A percentile compares a stretch with the other conserved stretches of the same genome.
These are phyloP conservation scores for Tulasnella sp. DNA, from an alignment of 768 basidiomycete species.

Conservation along the genomic window DNA sequence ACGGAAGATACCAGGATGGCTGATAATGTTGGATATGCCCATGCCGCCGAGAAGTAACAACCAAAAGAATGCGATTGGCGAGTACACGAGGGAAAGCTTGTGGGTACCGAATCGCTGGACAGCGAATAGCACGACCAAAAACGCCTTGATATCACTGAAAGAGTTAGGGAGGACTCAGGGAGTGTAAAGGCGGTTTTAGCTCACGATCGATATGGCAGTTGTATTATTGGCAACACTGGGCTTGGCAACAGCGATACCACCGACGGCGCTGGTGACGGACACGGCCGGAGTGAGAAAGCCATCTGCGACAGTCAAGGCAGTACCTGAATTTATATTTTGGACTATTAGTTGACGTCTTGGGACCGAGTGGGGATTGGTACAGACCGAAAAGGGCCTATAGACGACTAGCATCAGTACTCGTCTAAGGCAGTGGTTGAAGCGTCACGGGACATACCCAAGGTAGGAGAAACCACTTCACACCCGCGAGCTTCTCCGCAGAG, in stretches of 20 bases:
- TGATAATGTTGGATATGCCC: constrained; percentile 48
- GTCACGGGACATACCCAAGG: constrained; percentile 38
- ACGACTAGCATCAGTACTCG: not conserved
- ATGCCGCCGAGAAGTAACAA: constrained; percentile 40
- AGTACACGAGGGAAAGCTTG: constrained; percentile 41
- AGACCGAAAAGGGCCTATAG: constrained; percentile 42
- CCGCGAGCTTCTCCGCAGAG: constrained; percentile 21
- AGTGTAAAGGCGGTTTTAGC: constrained; percentile 16
- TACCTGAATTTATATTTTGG: constrained; percentile 26
- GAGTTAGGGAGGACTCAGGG: not conserved
- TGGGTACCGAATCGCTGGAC: constrained; percentile 51
- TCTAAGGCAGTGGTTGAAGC: not conserved
- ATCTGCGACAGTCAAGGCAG: constrained; percentile 55
- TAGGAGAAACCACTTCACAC: constrained; percentile 39
- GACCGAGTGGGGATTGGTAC: too few relatives aligned
- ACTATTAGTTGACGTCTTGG: too few relatives aligned
- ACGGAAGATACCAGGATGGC: constrained; percentile 48
- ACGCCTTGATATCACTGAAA: constrained; percentile 28
- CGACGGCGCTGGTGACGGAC: constrained; percentile 56
- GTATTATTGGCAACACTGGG: constrained; percentile 38
- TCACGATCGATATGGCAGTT: constrained; percentile 49
- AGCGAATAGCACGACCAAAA: constrained; percentile 48
- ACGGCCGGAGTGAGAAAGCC: constrained; percentile 62
- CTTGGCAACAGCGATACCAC: constrained; percentile 55
- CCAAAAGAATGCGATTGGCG: constrained; percentile 52